Base-by-base conservation (phyloP, 1,284 basidiomycete species). In the Mrakiaceae sp. region DNA sequence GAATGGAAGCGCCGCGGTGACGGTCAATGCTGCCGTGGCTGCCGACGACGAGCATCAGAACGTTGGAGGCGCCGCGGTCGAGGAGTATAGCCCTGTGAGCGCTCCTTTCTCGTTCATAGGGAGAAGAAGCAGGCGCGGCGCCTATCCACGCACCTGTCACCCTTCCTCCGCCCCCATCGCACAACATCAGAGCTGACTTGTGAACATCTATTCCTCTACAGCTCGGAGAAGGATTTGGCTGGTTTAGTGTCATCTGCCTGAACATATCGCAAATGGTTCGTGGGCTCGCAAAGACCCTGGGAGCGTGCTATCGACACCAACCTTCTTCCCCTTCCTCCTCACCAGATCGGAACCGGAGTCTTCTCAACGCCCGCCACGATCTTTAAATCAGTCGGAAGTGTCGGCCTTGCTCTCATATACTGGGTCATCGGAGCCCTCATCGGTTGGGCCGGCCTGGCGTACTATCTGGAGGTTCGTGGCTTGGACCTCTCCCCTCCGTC, bases 371-470 rank as follows among this genome's bases (percentile, higher is more conserved):
- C 69, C 14, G 55, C 67, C 16, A 62, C 50, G 46, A 67, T 71
- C 43, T 64, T 70, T 39, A 49, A 44, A 14, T 53, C 59, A 42
- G 64, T 64, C 10, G 71, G 71, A 1, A 68, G 67, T 2, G 70
- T 71, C 53, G 71, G 70, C 48, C 63, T 72, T 9, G 47, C 65
- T 6, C 63, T 72, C 16, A n/a, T 72, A 55, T 61, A 69, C 63
- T 72, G 72, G 72, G 66, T 69, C 8, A 68, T 72, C 48, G 71
- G 71, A 57, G 47, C 68, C 0, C 51, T 71, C 62, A 71, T 72
- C 42, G 66, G 69, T 4, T 54, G 63, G 4, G 69, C 69, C 2
- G 71, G 71, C 50, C 69, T 71, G 52, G 68, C 70, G 53, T 71
- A 72, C 10, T 72, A 71, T 60, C 60, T 71, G 27, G 70, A 72